Conservation (phyloP, 1,284 basidiomycete genomes). For the Moniliella sp. region DNA sequence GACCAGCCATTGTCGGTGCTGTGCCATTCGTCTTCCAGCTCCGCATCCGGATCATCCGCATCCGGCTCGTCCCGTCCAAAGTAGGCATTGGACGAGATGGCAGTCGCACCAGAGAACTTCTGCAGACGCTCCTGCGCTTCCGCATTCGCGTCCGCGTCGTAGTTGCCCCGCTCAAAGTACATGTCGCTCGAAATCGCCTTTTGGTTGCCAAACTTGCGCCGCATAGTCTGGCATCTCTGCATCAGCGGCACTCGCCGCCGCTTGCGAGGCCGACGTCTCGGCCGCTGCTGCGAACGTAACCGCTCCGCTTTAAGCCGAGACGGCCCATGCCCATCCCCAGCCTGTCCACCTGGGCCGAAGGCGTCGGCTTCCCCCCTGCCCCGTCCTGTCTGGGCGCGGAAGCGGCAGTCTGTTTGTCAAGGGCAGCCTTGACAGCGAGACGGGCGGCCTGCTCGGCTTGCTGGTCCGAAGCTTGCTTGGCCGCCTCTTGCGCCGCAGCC, state of each 20-base stretch:
- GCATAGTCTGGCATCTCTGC: constrained; percentile 49
- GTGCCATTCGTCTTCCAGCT: constrained; percentile 3
- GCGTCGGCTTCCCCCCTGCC: constrained; percentile 33
- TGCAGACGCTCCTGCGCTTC: constrained; percentile 66
- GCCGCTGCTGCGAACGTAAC: constrained; percentile 3
- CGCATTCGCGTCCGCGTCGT: constrained; percentile 51
- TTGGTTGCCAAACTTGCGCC: constrained; percentile 72
- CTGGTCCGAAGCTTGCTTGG: neutral
- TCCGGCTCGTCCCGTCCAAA: constrained; percentile 3
- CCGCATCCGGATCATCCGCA: constrained; percentile 34
- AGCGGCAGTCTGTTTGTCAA: constrained; percentile 1
- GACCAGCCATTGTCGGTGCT: neutral
- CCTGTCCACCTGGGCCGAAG: constrained; percentile 42
- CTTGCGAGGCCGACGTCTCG: constrained; percentile 13
- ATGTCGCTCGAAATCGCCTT: constrained; percentile 79
- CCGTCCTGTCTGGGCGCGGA: constrained; percentile 2
- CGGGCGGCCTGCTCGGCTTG: constrained; percentile 1
- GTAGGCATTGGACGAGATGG: constrained; percentile 61
- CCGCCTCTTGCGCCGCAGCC: constrained; percentile 1
- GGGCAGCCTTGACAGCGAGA: neutral
- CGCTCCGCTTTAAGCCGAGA: constrained; percentile 46
- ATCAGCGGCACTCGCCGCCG: constrained; percentile 10
- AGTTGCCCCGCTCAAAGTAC: constrained; percentile 76
- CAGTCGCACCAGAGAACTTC: constrained; percentile 70
- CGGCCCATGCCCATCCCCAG: constrained; percentile 59